Evolutionary conservation across 768 basidiomycete genomes (phyloP).

Genomic region (Mycena maculata): DNA sequence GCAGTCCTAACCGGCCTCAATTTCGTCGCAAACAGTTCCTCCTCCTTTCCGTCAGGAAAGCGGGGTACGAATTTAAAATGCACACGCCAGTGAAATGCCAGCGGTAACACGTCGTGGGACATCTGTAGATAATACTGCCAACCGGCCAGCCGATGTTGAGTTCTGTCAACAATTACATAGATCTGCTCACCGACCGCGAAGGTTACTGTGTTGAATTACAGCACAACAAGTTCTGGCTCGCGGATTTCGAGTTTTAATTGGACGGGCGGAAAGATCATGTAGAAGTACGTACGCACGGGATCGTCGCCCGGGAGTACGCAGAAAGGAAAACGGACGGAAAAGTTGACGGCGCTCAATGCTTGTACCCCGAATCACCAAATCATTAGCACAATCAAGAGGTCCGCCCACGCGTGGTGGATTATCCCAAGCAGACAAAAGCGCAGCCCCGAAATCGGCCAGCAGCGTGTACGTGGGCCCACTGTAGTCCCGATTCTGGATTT

Average conservation of each 20-base stretch:
- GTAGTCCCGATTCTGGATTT: background rate
- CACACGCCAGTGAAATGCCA: no score
- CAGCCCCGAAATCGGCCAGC: slow-evolving; percentile 2
- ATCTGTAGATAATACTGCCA: no score
- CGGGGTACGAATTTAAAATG: no score
- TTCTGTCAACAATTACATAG: no score
- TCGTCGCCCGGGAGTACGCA: slow-evolving; percentile 17
- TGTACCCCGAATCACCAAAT: background rate
- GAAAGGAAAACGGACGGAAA: background rate
- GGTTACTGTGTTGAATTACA: no score
- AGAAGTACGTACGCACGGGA: slow-evolving; percentile 3
- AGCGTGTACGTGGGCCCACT: background rate
- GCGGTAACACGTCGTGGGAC: no score
- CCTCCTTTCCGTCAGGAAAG: no score
- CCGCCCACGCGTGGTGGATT: background rate
- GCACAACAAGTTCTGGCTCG: no score
- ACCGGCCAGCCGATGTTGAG: no score
- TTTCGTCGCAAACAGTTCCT: no score
- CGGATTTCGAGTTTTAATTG: background rate
- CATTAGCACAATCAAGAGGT: background rate
- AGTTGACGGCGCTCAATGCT: background rate
- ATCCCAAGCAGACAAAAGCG: background rate
- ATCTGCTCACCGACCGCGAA: no score
- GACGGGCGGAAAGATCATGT: background rate
- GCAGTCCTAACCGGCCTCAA: no score